phyloP scores from a whole-genome alignment of 108 stramenopile species.

The Ochromonas danica region DNA sequence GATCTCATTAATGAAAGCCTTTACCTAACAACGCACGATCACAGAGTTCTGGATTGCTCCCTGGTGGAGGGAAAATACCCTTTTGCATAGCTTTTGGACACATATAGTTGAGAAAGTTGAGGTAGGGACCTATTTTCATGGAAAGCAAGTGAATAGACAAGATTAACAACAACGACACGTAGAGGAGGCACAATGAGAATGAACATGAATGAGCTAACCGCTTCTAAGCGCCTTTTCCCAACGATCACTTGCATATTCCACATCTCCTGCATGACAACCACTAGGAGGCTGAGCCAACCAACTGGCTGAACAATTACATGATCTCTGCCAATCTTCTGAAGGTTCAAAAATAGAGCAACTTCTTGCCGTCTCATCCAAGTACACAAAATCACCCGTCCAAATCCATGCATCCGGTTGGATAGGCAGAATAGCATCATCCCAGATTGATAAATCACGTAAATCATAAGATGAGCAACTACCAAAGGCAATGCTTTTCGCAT shows the following conservation, averaged over 20 bases:
- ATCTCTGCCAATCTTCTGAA: not conserved
- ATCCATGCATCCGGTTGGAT: constrained; percentile 45
- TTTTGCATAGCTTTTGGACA: constrained; percentile 3
- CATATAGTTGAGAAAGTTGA: constrained; percentile 32
- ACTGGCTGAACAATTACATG: not conserved
- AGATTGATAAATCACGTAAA: constrained; percentile 35
- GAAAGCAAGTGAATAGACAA: too few species aligned
- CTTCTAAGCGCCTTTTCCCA: not conserved
- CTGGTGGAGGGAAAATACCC: constrained; percentile 22
- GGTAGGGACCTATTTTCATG: not conserved
- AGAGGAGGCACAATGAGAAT: too few species aligned
- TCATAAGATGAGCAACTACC: constrained; percentile 22
- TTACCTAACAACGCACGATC: constrained; percentile 28
- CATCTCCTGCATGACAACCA: not conserved
- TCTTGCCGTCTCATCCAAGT: constrained; percentile 38
- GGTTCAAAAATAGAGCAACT: not conserved
- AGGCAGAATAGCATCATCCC: constrained; percentile 45
- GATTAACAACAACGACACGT: too few species aligned
- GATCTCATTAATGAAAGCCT: too few species aligned
- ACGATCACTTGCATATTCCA: not conserved
- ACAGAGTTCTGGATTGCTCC: constrained; percentile 3
- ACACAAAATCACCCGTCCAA: constrained; percentile 42
- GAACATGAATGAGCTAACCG: not conserved
- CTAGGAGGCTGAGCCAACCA: not conserved
- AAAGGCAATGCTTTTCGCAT: not conserved